phyloP scores from a whole-genome alignment of 2,329 filamentous ascomycete genomes.

The Fusarium sp. region DNA sequence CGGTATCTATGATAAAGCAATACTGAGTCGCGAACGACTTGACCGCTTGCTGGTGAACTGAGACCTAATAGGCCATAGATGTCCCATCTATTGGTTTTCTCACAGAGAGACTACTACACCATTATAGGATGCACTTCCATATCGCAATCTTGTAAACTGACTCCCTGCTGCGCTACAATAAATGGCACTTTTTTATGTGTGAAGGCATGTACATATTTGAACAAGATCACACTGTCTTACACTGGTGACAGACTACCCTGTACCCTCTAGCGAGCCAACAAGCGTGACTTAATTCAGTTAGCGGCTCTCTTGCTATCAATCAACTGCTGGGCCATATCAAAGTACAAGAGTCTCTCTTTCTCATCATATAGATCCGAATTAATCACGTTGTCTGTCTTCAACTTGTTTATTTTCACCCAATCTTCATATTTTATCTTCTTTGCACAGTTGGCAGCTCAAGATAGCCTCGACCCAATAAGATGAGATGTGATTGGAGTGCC shows the following conservation, averaged over 20 bases:
- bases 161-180: not conserved
- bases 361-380: not conserved
- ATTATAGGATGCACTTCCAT: fast-evolving
- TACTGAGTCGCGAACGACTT: not conserved
- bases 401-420: not conserved
- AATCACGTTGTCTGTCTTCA: not conserved
- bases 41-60: not conserved
- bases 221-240: not conserved
- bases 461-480: not conserved
- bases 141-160: not conserved
- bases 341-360: not conserved
- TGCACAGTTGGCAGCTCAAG: not conserved
- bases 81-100: fast-evolving
- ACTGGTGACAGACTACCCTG: not conserved
- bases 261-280: fast-evolving
- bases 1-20: not conserved
- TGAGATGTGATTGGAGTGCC: not conserved
- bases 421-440: not conserved
- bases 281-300: not conserved
- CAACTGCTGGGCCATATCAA: not conserved
- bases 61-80: fast-evolving
- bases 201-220: not conserved
- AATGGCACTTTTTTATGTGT: too few relatives aligned
- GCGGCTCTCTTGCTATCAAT: not conserved
- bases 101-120: too few relatives aligned